A percentile compares a stretch with the other conserved stretches of the same genome.
These are phyloP conservation scores for Psilocybe tampanensis DNA, from an alignment of 768 basidiomycete species.

Conservation along the genomic window DNA sequence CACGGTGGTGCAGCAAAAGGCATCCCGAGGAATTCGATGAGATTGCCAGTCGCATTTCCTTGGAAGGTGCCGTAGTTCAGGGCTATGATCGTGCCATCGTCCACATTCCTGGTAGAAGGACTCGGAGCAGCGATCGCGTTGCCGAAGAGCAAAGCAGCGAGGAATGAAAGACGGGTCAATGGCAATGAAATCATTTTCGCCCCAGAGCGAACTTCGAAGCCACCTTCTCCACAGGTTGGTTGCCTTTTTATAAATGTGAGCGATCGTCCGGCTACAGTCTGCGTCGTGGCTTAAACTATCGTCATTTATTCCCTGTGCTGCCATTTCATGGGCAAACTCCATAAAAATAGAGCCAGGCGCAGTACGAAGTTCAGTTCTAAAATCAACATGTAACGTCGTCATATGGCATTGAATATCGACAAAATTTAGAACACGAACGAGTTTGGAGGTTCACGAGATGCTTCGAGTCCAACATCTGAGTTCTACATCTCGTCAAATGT, in stretches of 20 bases:
- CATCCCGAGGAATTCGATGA: constrained; percentile 12
- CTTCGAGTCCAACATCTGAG: too few species aligned
- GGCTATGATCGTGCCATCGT: background rate
- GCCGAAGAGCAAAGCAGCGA: background rate
- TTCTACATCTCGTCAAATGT: too few species aligned
- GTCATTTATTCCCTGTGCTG: background rate
- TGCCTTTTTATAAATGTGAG: background rate
- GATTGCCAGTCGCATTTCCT: constrained; percentile 2
- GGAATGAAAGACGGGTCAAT: background rate
- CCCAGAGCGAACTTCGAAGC: too few species aligned
- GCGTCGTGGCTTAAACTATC: background rate
- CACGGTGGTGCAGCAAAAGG: constrained; percentile 16
- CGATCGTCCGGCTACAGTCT: background rate
- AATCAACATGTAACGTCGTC: too few species aligned
- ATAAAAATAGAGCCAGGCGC: background rate
- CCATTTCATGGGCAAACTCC: background rate
- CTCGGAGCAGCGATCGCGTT: constrained; percentile 8
- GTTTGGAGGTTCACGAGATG: too few species aligned
- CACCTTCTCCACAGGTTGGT: too few species aligned
- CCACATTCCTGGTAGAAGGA: background rate
- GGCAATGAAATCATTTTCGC: too few species aligned
- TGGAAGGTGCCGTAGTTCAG: constrained; percentile 13
- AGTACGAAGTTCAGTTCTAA: background rate
- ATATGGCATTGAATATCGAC: too few species aligned
- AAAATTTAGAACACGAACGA: too few species aligned